These are phyloP conservation scores for Mucuna pruriens DNA, from an alignment of 306 rosid species.

Conservation along the genomic window DNA sequence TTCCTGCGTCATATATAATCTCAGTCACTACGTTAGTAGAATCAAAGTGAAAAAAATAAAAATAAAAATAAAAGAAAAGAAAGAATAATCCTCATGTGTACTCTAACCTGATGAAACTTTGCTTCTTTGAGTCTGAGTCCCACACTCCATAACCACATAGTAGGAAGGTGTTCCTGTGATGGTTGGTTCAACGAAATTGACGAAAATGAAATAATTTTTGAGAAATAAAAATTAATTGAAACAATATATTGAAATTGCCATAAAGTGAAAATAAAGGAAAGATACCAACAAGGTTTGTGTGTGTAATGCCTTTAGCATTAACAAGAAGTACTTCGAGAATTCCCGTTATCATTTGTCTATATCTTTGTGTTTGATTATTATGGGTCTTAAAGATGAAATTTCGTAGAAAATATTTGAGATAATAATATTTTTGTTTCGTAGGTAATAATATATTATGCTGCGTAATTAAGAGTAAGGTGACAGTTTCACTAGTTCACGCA, in stretches of 20 bases:
- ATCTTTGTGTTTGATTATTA: conserved; percentile 3
- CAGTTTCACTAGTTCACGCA: conserved; percentile 27
- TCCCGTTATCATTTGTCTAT: conserved; percentile 52
- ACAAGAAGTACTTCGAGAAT: conserved; percentile 78
- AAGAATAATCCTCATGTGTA: background rate
- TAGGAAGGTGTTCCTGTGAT: conserved; percentile 66
- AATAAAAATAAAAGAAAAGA: too few relatives aligned
- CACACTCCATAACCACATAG: conserved; percentile 65
- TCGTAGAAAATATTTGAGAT: background rate
- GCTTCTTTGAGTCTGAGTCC: conserved; percentile 59
- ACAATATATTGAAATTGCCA: background rate
- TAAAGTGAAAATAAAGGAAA: background rate
- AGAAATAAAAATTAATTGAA: background rate
- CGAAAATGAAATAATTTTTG: background rate
- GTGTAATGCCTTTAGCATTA: conserved; percentile 70
- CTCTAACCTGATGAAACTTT: conserved; percentile 64
- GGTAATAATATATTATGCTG: conserved; percentile 26
- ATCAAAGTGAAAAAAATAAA: background rate
- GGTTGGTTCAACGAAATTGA: background rate
- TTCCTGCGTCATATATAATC: conserved; percentile 47
- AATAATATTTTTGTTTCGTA: too few relatives aligned
- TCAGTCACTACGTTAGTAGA: background rate
- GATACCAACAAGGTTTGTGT: conserved; percentile 69
- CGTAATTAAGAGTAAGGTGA: background rate
- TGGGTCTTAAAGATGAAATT: conserved; percentile 6